Percentiles rank a stretch among this genome's conserved stretches.
Conservation (phyloP, 306 rosid genomes). For the Arachis hypogaea region DNA sequence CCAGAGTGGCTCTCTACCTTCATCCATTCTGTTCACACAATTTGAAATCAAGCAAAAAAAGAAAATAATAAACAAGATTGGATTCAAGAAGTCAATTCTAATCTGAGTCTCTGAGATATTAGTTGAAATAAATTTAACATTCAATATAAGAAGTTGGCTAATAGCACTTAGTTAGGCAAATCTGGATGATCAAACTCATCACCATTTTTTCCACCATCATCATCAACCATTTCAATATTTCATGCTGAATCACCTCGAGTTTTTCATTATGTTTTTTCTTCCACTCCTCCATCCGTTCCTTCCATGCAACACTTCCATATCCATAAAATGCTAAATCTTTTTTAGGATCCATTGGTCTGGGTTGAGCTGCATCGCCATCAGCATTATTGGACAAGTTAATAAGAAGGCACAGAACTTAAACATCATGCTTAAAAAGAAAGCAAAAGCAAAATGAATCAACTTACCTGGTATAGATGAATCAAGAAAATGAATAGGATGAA, state of each 20-base stretch:
- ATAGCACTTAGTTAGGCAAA: slow-evolving; percentile 68
- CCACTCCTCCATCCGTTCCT: slow-evolving; percentile 93
- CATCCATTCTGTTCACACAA: slow-evolving; percentile 77
- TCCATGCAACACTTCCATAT: slow-evolving; percentile 93
- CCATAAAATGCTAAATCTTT: slow-evolving; percentile 84
- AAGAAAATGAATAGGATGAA: slow-evolving; percentile 68
- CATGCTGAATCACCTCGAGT: slow-evolving; percentile 69
- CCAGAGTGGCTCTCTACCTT: slow-evolving; percentile 89
- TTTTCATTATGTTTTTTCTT: slow-evolving; percentile 77
- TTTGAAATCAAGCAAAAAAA: background rate
- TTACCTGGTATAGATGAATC: slow-evolving; percentile 65
- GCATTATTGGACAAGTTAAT: slow-evolving; percentile 6
- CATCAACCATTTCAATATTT: slow-evolving; percentile 39
- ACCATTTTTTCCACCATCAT: slow-evolving; percentile 46
- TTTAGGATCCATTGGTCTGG: slow-evolving; percentile 91
- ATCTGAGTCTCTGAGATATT: background rate
- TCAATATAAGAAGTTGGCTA: slow-evolving; percentile 8
- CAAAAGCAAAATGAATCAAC: slow-evolving; percentile 14
- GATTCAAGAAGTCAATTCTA: background rate
- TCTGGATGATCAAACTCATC: slow-evolving; percentile 68
- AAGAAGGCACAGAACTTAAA: slow-evolving; percentile 1
- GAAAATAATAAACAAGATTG: background rate
- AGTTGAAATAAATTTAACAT: background rate
- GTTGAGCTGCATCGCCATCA: slow-evolving; percentile 57
- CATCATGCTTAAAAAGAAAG: slow-evolving; percentile 7